Percentiles rank a stretch among this genome's conserved stretches.
phyloP scores from a whole-genome alignment of 2,329 filamentous ascomycete species.

The Balansia obtecta region DNA sequence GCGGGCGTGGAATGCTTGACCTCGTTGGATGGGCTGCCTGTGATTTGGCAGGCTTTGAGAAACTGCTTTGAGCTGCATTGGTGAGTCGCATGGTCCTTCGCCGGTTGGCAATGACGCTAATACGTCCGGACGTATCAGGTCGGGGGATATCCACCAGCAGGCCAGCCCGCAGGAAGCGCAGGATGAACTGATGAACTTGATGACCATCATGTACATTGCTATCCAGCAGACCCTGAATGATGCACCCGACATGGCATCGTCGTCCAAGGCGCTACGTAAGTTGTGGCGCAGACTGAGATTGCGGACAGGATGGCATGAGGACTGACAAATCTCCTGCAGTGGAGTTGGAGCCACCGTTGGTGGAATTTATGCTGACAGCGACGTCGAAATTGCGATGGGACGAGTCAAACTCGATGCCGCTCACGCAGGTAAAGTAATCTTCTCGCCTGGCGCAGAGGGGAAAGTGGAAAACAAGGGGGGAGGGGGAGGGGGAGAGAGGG shows the following conservation, averaged over 20 bases:
- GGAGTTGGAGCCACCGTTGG: slow-evolving; percentile 51
- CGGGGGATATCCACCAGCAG: slow-evolving; percentile 32
- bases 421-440: slow-evolving; percentile 41
- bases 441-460: not conserved
- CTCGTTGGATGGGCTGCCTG: slow-evolving; percentile 35
- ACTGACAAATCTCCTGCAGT: slow-evolving; percentile 22
- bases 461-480: no score
- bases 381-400: slow-evolving; percentile 63
- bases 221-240: slow-evolving; percentile 45
- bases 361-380: slow-evolving; percentile 59
- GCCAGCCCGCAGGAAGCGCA: slow-evolving; percentile 37
- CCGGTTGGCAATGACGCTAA: not conserved
- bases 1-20: slow-evolving; percentile 38
- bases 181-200: slow-evolving; percentile 49
- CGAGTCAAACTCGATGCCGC: slow-evolving; percentile 46
- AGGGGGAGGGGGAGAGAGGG: no score
- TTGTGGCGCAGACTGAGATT: slow-evolving; percentile 6
- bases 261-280: slow-evolving; percentile 39
- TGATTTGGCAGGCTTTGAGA: slow-evolving; percentile 39
- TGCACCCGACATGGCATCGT: slow-evolving; percentile 32
- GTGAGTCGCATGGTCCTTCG: slow-evolving; percentile 21
- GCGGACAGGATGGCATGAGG: not conserved
- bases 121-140: slow-evolving; percentile 23
- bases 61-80: slow-evolving; percentile 39
- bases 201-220: slow-evolving; percentile 49